Evolutionary conservation across 768 basidiomycete species (phyloP).

Genomic region (Daedaleopsis nitida): DNA sequence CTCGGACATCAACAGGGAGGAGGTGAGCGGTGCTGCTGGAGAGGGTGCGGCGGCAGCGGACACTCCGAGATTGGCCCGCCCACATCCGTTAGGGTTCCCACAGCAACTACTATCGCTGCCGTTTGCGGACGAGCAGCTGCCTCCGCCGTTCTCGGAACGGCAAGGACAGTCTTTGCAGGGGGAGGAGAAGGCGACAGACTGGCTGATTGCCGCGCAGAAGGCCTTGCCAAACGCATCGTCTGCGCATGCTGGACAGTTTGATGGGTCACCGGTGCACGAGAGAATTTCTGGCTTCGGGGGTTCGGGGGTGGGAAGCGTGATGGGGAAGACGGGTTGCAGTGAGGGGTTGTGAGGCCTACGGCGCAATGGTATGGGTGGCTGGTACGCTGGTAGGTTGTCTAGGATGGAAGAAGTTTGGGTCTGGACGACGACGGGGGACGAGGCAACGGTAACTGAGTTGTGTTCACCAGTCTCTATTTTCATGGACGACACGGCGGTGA

Average conservation of each 20-base stretch:
- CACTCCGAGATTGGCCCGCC: conserved; percentile 7
- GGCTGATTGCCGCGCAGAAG: conserved; percentile 77
- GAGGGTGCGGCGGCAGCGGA: neutral
- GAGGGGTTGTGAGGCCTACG: conserved; percentile 45
- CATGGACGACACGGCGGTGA: conserved; percentile 17
- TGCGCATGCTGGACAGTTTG: conserved; percentile 83
- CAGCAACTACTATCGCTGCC: conserved; percentile 36
- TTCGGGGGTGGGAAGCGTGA: conserved; percentile 34
- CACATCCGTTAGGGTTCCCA: conserved; percentile 33
- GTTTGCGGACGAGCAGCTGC: conserved; percentile 18
- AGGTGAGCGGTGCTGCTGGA: conserved; percentile 10
- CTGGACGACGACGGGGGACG: conserved; percentile 25
- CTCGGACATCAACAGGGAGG: conserved; percentile 20
- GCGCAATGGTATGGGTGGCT: conserved; percentile 81
- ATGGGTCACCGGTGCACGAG: conserved; percentile 81
- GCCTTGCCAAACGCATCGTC: conserved; percentile 87
- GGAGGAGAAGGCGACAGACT: conserved; percentile 53
- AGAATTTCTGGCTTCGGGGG: conserved; percentile 32
- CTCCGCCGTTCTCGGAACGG: conserved; percentile 27
- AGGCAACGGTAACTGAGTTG: conserved; percentile 16
- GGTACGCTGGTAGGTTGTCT: conserved; percentile 77
- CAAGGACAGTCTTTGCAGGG: conserved; percentile 62
- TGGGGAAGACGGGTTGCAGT: conserved; percentile 56
- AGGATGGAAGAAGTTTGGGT: conserved; percentile 55
- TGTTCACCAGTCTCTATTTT: conserved; percentile 32